These are phyloP conservation scores for Xylaria sp. DNA, from an alignment of 2,329 filamentous ascomycete genomes.

Conservation along the genomic window DNA sequence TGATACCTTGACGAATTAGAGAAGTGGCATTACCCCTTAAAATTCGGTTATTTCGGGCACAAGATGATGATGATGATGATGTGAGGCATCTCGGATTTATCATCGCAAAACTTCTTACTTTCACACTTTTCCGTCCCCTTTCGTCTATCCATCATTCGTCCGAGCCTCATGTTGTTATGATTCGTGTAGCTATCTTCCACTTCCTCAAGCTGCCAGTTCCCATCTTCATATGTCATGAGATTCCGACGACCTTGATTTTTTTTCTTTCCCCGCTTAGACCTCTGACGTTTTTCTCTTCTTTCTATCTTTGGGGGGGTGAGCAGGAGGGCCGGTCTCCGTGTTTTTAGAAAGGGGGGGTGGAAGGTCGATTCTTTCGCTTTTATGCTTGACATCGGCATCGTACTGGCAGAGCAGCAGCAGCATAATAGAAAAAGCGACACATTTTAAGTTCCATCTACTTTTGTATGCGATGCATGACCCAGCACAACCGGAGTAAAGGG, in stretches of 20 bases:
- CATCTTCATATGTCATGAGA: neutral
- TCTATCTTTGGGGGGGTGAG: neutral
- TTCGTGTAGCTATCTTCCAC: neutral
- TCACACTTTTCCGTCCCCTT: neutral
- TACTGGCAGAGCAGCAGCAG: neutral
- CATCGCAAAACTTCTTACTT: neutral
- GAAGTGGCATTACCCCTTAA: conserved; percentile 10
- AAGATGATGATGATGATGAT: too few relatives aligned
- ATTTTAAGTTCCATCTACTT: neutral
- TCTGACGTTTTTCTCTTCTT: neutral
- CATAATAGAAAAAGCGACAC: neutral
- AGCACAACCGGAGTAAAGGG: neutral
- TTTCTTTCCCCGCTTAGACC: too few relatives aligned
- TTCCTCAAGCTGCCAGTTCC: neutral
- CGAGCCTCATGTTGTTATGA: neutral
- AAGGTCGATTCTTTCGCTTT: neutral
- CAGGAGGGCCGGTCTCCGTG: neutral
- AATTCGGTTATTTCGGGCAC: conserved; percentile 3
- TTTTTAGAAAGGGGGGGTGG: conserved; percentile 3
- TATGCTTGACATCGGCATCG: neutral
- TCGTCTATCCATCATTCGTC: neutral
- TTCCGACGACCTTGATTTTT: neutral
- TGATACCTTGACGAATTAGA: conserved; percentile 11
- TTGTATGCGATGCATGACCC: neutral
- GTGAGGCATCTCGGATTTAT: neutral